phyloP scores from a whole-genome alignment of 805 yeast genomes.

The Zygoascus biomembranicola region DNA sequence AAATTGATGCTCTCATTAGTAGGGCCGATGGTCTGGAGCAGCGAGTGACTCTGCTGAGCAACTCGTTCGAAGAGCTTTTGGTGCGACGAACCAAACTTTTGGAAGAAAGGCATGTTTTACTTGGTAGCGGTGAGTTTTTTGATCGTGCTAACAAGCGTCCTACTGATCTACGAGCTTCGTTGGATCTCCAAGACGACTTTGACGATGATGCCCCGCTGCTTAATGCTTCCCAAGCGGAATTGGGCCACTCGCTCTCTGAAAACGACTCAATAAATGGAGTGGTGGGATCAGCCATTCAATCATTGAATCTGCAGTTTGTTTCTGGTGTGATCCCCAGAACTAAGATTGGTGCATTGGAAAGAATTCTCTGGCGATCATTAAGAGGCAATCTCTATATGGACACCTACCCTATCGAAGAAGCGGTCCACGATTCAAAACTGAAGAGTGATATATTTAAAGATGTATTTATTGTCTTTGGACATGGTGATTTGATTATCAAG shows the following conservation, averaged over 20 bases:
- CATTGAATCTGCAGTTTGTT: conserved; percentile 40
- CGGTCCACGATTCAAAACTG: conserved; percentile 50
- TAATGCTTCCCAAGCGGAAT: conserved; percentile 12
- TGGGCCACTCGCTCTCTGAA: background rate
- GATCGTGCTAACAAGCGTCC: conserved; percentile 29
- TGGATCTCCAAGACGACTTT: conserved; percentile 18
- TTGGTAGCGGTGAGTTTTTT: conserved; percentile 41
- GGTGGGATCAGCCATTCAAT: conserved; percentile 11
- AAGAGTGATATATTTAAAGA: conserved; percentile 58
- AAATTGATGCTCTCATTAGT: conserved; percentile 60
- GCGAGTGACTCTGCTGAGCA: conserved; percentile 59
- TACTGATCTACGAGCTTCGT: conserved; percentile 20
- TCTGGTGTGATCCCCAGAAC: conserved; percentile 76
- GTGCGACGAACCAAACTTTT: conserved; percentile 52
- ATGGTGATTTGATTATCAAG: conserved; percentile 65
- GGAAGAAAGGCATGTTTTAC: conserved; percentile 60
- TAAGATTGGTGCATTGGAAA: conserved; percentile 63
- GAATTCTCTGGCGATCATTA: conserved; percentile 83
- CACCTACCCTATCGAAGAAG: conserved; percentile 60
- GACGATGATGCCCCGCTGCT: conserved; percentile 30
- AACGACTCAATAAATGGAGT: background rate
- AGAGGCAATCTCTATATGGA: conserved; percentile 86
- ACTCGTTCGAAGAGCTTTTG: conserved; percentile 56
- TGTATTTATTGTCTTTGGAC: conserved; percentile 84
- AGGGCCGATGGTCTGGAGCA: conserved; percentile 60